A percentile compares a stretch with the other conserved stretches of the same genome.
phyloP scores from a whole-genome alignment of 768 basidiomycete genomes.

The Tephrocybe sp. region DNA sequence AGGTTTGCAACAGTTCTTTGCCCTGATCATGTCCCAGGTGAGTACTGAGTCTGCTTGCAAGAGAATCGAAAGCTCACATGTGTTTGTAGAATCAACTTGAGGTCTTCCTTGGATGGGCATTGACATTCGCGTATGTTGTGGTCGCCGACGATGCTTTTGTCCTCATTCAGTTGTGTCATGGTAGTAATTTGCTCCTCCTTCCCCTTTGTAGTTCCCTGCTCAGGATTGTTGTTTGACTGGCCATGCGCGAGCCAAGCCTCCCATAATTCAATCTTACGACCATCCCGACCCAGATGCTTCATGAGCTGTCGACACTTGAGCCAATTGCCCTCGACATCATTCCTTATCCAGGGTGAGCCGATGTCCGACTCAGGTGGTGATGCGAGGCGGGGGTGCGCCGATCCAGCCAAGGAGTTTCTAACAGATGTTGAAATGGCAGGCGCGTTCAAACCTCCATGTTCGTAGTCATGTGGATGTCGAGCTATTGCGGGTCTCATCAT shows the following conservation, averaged over 20 bases:
- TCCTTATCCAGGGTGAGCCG: slow-evolving; percentile 53
- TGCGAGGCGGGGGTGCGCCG: slow-evolving; percentile 28
- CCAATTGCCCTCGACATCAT: slow-evolving; percentile 56
- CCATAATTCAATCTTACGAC: slow-evolving; percentile 77
- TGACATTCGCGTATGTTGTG: slow-evolving; percentile 18
- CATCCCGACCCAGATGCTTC: slow-evolving; percentile 57
- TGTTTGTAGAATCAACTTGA: slow-evolving; percentile 50
- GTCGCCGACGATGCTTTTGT: slow-evolving; percentile 25
- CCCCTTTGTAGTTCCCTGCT: slow-evolving; percentile 24
- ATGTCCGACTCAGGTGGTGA: slow-evolving; percentile 18
- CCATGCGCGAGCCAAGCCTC: slow-evolving; percentile 54
- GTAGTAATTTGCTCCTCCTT: slow-evolving; percentile 40
- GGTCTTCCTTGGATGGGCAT: slow-evolving; percentile 35
- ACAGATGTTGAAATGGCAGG: neutral
- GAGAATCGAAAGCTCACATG: slow-evolving; percentile 47
- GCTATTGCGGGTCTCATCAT: slow-evolving; percentile 67
- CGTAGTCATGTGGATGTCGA: slow-evolving; percentile 16
- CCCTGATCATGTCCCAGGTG: slow-evolving; percentile 36
- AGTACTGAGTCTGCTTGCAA: too few species aligned
- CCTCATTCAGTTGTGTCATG: slow-evolving; percentile 23
- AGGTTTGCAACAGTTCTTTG: slow-evolving; percentile 50
- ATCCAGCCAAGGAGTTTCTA: slow-evolving; percentile 27
- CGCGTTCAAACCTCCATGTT: slow-evolving; percentile 5
- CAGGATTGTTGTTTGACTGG: slow-evolving; percentile 25
- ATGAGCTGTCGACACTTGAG: slow-evolving; percentile 50